These are phyloP conservation scores for Sporobolomyces phaffii DNA, from an alignment of 768 basidiomycete genomes.

Conservation along the genomic window DNA sequence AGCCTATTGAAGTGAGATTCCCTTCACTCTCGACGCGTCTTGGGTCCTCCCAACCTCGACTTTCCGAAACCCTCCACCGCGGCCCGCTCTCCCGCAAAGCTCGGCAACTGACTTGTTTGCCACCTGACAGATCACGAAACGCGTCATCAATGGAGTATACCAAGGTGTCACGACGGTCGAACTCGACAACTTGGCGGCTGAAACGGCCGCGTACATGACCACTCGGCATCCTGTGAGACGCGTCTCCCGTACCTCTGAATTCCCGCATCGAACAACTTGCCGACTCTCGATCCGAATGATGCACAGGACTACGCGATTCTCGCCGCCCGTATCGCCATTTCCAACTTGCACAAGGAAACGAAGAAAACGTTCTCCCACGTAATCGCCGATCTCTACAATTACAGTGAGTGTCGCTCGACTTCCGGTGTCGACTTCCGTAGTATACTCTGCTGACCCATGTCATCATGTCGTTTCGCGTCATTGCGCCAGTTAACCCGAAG, in stretches of 20 bases:
- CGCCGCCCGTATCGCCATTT: conserved; percentile 96
- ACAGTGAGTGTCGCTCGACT: conserved; percentile 58
- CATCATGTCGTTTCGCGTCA: too few species aligned
- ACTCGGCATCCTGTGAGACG: conserved; percentile 50
- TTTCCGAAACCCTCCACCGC: too few species aligned
- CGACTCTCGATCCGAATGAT: conserved; percentile 47
- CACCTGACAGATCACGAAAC: conserved; percentile 46
- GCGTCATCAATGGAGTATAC: conserved; percentile 83
- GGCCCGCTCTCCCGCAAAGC: too few species aligned
- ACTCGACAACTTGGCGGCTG: conserved; percentile 57
- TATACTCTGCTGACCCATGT: too few species aligned
- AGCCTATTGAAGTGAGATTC: conserved; percentile 65
- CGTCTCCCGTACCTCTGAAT: not conserved
- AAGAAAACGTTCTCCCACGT: conserved; percentile 94
- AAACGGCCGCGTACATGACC: conserved; percentile 90
- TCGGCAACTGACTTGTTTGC: too few species aligned
- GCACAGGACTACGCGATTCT: conserved; percentile 98
- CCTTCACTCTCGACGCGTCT: conserved; percentile 1
- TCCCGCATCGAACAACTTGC: not conserved
- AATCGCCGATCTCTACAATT: conserved; percentile 80
- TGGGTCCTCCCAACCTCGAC: conserved; percentile 7
- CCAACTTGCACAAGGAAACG: conserved; percentile 97
- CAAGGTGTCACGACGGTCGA: conserved; percentile 95
- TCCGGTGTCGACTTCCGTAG: not conserved
- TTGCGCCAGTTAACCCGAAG: conserved; percentile 96